These are phyloP conservation scores for Pyrus bretschneideri DNA, from an alignment of 306 rosid species.

Conservation along the genomic window DNA sequence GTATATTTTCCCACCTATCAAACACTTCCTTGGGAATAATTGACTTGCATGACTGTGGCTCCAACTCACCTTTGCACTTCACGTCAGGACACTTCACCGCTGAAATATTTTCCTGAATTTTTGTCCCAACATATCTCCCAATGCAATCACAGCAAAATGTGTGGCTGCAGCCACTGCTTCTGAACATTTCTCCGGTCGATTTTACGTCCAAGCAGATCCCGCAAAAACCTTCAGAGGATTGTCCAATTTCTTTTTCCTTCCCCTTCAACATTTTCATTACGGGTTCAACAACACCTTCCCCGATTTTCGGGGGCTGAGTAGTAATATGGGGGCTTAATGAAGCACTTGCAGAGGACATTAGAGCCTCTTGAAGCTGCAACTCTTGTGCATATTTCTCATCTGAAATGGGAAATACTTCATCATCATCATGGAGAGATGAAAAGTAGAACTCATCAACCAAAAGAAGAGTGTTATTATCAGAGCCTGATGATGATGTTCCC, in stretches of 20 bases:
- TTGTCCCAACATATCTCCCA: conserved; percentile 31
- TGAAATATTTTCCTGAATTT: conserved; percentile 37
- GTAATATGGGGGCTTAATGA: not conserved
- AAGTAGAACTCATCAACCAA: conserved; percentile 58
- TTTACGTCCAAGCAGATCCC: conserved; percentile 51
- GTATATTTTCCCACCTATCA: conserved; percentile 51
- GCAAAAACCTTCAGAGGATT: conserved; percentile 31
- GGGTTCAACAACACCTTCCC: not conserved
- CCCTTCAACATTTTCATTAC: not conserved
- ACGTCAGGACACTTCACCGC: conserved; percentile 49
- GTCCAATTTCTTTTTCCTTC: conserved; percentile 16
- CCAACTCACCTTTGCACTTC: conserved; percentile 35
- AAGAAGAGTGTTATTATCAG: not conserved
- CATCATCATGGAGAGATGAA: conserved; percentile 36
- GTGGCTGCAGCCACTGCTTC: conserved; percentile 36
- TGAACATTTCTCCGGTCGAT: conserved; percentile 30
- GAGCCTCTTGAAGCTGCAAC: conserved; percentile 50
- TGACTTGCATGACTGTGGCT: conserved; percentile 27
- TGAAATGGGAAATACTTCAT: conserved; percentile 45
- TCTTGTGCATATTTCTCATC: conserved; percentile 56
- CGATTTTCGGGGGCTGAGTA: not conserved
- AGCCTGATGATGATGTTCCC: conserved; percentile 1
- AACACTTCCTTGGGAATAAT: conserved; percentile 42
- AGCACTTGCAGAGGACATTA: conserved; percentile 32
- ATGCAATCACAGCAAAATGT: conserved; percentile 42